Conservation (phyloP, 2,329 filamentous ascomycete genomes). For the Dendryphion nanum region DNA sequence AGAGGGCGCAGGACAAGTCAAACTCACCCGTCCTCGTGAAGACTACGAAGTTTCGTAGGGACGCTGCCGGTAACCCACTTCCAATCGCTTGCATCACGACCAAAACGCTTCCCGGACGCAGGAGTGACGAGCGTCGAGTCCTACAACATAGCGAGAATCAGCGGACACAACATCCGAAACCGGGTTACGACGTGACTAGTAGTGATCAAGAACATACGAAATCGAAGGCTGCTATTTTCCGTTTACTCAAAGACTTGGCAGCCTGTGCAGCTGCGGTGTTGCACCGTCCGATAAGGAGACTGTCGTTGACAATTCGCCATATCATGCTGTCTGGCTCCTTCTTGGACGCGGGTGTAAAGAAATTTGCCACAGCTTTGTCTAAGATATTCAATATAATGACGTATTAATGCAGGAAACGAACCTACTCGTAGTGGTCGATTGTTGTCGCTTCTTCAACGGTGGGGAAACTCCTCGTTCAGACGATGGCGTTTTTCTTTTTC, state of each 20-base stretch:
- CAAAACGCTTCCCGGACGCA: conserved; percentile 76
- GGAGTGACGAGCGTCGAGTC: conserved; percentile 86
- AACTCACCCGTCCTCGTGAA: conserved; percentile 67
- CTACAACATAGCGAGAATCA: conserved; percentile 50
- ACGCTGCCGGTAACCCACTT: conserved; percentile 85
- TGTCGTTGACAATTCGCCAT: conserved; percentile 68
- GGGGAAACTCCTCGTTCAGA: conserved; percentile 53
- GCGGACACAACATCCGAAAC: no score
- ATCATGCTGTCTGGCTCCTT: conserved; percentile 73
- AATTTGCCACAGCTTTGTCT: conserved; percentile 73
- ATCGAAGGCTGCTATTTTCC: conserved; percentile 39
- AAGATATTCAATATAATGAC: neutral
- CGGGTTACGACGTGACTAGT: neutral
- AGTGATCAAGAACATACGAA: conserved; percentile 28
- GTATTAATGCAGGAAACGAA: neutral
- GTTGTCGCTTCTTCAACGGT: conserved; percentile 56
- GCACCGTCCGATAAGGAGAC: conserved; percentile 76
- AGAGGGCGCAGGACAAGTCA: conserved; percentile 3
- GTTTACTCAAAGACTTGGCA: conserved; percentile 12
- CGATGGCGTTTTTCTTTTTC: conserved; percentile 12
- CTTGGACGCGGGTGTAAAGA: conserved; percentile 84
- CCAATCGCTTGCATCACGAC: conserved; percentile 74
- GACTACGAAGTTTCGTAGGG: conserved; percentile 62
- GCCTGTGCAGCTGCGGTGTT: conserved; percentile 14
- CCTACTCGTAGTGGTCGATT: conserved; percentile 55